These are phyloP conservation scores for Gracilaria domingensis DNA, from an alignment of 23 red algal species.

Conservation along the genomic window DNA sequence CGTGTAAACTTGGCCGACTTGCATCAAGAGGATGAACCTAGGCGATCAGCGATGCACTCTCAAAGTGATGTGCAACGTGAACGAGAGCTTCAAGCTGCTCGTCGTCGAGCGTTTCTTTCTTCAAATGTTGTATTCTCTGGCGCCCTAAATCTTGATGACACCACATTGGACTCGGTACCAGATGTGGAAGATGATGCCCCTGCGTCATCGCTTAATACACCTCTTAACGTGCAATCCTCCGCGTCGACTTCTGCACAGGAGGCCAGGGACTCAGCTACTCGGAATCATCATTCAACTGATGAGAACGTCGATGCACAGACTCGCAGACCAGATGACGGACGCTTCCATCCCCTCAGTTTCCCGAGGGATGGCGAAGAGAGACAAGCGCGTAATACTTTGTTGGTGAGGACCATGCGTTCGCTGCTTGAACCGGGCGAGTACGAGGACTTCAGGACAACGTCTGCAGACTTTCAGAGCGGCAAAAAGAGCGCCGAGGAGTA, in stretches of 20 bases:
- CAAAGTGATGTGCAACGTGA: constrained; percentile 47
- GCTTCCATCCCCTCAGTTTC: constrained; percentile 51
- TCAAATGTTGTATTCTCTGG: constrained; percentile 65
- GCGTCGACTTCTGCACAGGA: constrained; percentile 6
- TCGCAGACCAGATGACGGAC: constrained; percentile 58
- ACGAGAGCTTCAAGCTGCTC: constrained; percentile 64
- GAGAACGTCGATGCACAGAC: not conserved
- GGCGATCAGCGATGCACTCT: not conserved
- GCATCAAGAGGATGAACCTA: constrained; percentile 31
- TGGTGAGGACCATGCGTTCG: constrained; percentile 65
- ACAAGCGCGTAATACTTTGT: constrained; percentile 48
- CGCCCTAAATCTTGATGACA: constrained; percentile 32
- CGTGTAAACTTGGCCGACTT: constrained; percentile 71
- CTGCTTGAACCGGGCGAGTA: constrained; percentile 67
- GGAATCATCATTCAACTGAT: not conserved
- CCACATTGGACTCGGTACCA: not conserved
- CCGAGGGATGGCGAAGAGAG: constrained; percentile 58
- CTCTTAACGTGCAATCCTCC: not conserved
- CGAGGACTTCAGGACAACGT: constrained; percentile 60
- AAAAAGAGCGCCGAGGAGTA: constrained; percentile 57
- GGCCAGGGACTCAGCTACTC: not conserved
- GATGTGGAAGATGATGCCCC: constrained; percentile 2
- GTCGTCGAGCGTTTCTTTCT: constrained; percentile 68
- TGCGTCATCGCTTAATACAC: not conserved
- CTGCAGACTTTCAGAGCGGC: constrained; percentile 61